Evolutionary conservation across 208 protist genomes (phyloP), one percentile per base, ranked within the genome.

Genomic region (Leptomonas pyrrhocoris): DNA sequence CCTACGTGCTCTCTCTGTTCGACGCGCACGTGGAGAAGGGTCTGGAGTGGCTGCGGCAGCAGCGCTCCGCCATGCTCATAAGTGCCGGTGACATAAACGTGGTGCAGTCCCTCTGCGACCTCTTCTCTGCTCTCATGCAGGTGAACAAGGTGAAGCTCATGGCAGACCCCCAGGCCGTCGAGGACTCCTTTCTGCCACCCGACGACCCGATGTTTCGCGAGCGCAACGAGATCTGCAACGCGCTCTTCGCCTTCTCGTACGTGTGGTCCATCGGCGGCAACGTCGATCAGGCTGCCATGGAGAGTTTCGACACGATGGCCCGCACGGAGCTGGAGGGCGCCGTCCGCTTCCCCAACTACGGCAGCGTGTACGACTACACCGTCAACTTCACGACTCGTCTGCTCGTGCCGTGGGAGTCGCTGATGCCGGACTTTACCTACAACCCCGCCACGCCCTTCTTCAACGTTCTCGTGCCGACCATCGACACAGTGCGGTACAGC

Each of bases 201-300:
- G 88, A 95, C 56, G 88, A 97, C 38, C 59, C 81, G 60, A 63
- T 88, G 34, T 93, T 92, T 57, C 83, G 84, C 50, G 83, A 94
- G 71, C 86, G 93, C 55, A 97, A 98, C 66, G 89, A 96, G 59
- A 68, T 97, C 18, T 93, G 95, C 68, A 82, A 96, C 51, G 71
- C 91, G 23, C 73, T 97, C 69, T 98, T 98, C 68, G 77, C 93
- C 48, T 99, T 99, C 75, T 90, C 89, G 4, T 96, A 97, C 66
- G 89, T 99, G 30, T 99, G 98, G 98, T 94, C 95, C 18, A 70
- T 99, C 50, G 98, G 98, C 58, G 94, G 90, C 53, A 98, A 98
- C 81, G 81, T 99, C 15, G 86, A 94, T 58, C 85, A 89, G 58
- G 59, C 63, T 5, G 76, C 80, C 0, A 92, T 96, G 83, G 92